Evolutionary conservation across 2,329 filamentous ascomycete species (phyloP), one percentile per base, ranked within the genome.

Genomic region (Capronia coronata): DNA sequence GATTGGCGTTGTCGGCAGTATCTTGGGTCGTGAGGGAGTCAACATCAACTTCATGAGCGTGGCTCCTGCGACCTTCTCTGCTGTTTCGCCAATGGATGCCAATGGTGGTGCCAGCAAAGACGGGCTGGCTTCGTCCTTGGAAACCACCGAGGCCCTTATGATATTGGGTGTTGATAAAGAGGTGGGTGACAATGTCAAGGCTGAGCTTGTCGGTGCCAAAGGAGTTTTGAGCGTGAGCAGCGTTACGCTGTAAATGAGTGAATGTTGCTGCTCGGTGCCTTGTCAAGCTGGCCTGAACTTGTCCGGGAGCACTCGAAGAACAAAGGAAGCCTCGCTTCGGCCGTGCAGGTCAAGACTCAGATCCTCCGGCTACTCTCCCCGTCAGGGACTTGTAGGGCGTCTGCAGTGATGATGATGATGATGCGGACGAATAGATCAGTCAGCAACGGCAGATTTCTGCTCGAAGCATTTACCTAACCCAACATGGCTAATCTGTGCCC

Each of bases 21-120:
- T 82, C 44, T 69, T 91, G 21, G 87, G 86, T 0, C 75, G 74
- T 30, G 77, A 84, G 30, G 80, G 79, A 0, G 80, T 93, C 45
- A 93, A 93, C 62, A 87, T 91, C 64, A 78, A 77, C 39, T 89
- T 83, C 63, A 93, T 91, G 87, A 82, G 79, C 62, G 86, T 90
- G 1, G 76, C 77, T 41, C 75, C 76, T 7, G 61, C 56, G 2
- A 57, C 49, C 10, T 60, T 52, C 32, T 46, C 46, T 19, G 44
- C 38, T 13, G 46, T 23, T 21, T 14, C 40, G 1, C 23, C 40
- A 7, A 30, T 16, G 5, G 14, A 7, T 13, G 9, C 16, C 23
- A 19, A 14, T 25, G 8, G 19, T 4, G 48, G 42, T 37, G 48
- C 1, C 23, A 2, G 3, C 3, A 21, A 2, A 1, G 16, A 11